Evolutionary conservation across 352 stramenopile genomes (phyloP).

Genomic region (Globisporangium rhizosaccharum): DNA sequence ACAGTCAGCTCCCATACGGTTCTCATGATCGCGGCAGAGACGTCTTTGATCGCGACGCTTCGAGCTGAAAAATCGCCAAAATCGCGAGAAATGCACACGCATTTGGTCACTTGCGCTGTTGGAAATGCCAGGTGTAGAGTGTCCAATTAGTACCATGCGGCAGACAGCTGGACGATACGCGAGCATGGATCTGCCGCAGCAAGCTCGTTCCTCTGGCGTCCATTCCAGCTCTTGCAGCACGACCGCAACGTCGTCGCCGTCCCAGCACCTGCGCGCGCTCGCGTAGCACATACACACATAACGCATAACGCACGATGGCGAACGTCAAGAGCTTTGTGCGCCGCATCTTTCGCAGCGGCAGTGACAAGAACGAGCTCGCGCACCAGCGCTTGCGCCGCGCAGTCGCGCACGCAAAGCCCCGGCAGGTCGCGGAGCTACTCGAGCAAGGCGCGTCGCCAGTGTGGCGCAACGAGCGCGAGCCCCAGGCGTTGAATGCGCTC

Average conservation of each 20-base stretch:
- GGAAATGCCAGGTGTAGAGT: neutral
- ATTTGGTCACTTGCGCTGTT: no score
- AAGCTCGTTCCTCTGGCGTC: neutral
- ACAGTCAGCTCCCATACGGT: neutral
- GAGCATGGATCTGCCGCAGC: neutral
- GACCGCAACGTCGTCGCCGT: neutral
- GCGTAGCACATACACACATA: no score
- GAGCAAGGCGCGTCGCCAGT: constrained; percentile 51
- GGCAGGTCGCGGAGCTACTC: constrained; percentile 47
- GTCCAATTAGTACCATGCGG: neutral
- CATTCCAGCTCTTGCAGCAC: neutral
- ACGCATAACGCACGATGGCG: constrained; percentile 21
- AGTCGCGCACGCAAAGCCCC: constrained; percentile 31
- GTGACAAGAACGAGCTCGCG: constrained; percentile 15
- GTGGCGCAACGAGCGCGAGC: constrained; percentile 33
- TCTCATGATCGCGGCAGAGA: no score
- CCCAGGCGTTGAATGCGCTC: constrained; percentile 46
- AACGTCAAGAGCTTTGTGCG: constrained; percentile 41
- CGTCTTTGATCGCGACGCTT: no score
- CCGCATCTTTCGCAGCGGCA: constrained; percentile 29
- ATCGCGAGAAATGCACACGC: no score
- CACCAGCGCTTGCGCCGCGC: constrained; percentile 58
- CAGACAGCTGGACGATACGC: no score
- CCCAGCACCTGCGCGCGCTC: no score
- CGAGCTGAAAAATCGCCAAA: no score